Evolutionary conservation across 164 flowering plant species (phyloP), one percentile per base, ranked within the genome.

Genomic region (Vitis rupestris): DNA sequence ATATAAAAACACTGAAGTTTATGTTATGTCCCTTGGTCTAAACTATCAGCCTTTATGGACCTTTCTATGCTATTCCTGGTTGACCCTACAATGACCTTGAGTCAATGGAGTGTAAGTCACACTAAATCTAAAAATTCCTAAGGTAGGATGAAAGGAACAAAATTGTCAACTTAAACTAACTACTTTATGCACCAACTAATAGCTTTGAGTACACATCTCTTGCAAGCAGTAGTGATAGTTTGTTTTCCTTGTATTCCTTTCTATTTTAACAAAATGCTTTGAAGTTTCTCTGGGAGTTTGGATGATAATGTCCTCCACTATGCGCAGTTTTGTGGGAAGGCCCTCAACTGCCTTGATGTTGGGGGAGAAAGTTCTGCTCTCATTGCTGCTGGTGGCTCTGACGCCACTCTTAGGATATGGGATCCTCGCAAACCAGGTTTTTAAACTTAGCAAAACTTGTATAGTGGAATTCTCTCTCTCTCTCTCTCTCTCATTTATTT

Each of bases 361-460:
- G 98, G 98, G 19, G 98, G 97, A 68, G 99, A 93, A 85, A 76
- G 93, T 70, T 84, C 94, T 67, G 78, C 90, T 61, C 92, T 95
- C 19, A 76, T 93, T 74, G 97, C 94, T 71, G 97, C 92, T 55
- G 98, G 96, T 59, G 90, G 92, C 74, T 93, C 98, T 70, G 98
- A 95, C 66, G 85, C 90, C n/a, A 69, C 85, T 67, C 81, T 95
- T 65, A 81, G 96, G 78, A 80, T 95, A 70, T 95, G 98, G 99
- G 99, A 95, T 87, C 96, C 98, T 74, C 94, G 99, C 58, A 93
- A 88, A 79, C 97, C 97, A 84, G 99, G 99, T 88, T 1, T 64
- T 19, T 64, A 52, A 27, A 48, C 11, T 48, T 2, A 60, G 48
- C 11, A 13, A 59, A 50, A 30, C n/a, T 52, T 23, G 19, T 55